Conservation (phyloP, 768 basidiomycete species). For the Pisolithus marmoratus region DNA sequence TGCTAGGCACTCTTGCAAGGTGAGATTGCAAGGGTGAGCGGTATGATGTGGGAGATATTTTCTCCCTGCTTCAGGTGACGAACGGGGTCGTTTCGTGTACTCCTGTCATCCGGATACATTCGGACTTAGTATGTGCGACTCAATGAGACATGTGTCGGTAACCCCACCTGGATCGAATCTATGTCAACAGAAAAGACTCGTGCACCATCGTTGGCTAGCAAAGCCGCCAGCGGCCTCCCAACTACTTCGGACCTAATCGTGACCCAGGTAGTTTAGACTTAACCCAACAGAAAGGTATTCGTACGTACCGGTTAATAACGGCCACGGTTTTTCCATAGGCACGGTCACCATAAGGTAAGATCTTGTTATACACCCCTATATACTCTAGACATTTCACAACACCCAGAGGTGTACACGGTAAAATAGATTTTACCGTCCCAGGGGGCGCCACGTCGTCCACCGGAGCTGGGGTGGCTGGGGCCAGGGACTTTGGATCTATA, state of each 20-base stretch:
- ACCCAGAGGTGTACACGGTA: conserved; percentile 95
- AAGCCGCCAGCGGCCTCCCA: conserved; percentile 91
- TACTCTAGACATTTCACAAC: conserved; percentile 94
- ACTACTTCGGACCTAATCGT: conserved; percentile 87
- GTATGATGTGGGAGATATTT: conserved; percentile 83
- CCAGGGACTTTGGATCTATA: conserved; percentile 72
- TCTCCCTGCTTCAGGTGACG: conserved; percentile 33
- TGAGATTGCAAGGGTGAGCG: conserved; percentile 60
- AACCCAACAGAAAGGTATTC: background rate
- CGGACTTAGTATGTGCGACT: background rate
- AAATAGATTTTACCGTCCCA: conserved; percentile 90
- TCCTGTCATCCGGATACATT: conserved; percentile 42
- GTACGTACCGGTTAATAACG: conserved; percentile 81
- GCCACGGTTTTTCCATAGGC: conserved; percentile 91
- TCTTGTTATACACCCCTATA: conserved; percentile 86
- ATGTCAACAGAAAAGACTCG: conserved; percentile 94
- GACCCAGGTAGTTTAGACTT: conserved; percentile 1
- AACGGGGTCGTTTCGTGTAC: conserved; percentile 85
- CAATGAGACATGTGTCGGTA: background rate
- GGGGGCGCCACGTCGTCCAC: conserved; percentile 63
- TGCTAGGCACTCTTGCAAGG: conserved; percentile 75
- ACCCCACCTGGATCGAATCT: conserved; percentile 75
- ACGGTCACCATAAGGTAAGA: conserved; percentile 90
- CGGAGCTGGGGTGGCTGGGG: conserved; percentile 34
- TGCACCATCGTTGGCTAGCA: conserved; percentile 95